Conservation (phyloP, 2,329 filamentous ascomycete species). For the Emericellopsis cladophorae region DNA sequence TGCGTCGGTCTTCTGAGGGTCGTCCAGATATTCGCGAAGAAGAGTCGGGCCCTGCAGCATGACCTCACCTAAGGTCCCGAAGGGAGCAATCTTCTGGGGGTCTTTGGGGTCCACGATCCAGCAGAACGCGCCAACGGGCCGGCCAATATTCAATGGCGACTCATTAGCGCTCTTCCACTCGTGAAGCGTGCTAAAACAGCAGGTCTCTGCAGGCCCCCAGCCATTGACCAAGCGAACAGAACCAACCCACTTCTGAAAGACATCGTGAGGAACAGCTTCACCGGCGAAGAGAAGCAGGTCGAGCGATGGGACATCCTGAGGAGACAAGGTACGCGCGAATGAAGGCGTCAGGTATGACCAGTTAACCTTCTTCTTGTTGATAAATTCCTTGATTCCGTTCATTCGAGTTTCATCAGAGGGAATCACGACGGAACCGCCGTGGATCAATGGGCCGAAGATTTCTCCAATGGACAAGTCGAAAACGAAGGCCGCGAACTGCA, state of each 20-base stretch:
- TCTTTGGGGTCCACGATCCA: constrained; percentile 6
- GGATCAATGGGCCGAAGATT: constrained; percentile 1
- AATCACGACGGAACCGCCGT: neutral
- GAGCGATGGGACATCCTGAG: constrained; percentile 15
- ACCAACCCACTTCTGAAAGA: constrained; percentile 3
- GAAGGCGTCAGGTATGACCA: constrained; percentile 3
- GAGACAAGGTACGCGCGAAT: constrained; percentile 1
- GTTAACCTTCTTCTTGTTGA: neutral
- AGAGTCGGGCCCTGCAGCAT: constrained; percentile 18
- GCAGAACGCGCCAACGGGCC: constrained; percentile 3
- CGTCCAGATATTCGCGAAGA: constrained; percentile 32
- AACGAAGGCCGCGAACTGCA: constrained; percentile 2
- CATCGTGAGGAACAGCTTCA: constrained; percentile 4
- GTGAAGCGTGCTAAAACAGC: constrained; percentile 4
- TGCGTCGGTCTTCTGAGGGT: constrained; percentile 12
- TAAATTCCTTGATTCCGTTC: neutral
- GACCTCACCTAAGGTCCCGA: constrained; percentile 6
- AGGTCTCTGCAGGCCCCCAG: constrained; percentile 6
- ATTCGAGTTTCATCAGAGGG: constrained; percentile 1
- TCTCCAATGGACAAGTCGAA: constrained; percentile 3
- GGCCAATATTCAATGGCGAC: constrained; percentile 3
- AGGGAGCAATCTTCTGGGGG: constrained; percentile 2
- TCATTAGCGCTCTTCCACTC: constrained; percentile 1
- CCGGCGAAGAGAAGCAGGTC: constrained; percentile 4
- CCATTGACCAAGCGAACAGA: constrained; percentile 4